Evolutionary conservation across 2,329 filamentous ascomycete genomes (phyloP).

Genomic region (Nannizziopsis arthrosporioides): DNA sequence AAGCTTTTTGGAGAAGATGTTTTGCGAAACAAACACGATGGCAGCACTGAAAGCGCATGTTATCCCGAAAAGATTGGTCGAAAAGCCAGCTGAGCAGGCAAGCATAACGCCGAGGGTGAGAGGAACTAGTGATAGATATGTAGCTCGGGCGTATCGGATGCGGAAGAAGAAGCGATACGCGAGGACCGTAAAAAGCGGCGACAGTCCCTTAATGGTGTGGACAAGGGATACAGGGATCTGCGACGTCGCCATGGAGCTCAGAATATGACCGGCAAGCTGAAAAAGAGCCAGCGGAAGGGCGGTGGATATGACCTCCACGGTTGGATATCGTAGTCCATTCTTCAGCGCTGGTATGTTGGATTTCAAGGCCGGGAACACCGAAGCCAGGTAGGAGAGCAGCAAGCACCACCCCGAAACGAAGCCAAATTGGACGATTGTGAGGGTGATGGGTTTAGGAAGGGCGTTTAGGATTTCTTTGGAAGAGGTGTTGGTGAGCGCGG

Average conservation of each 20-base stretch:
- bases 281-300: slow-evolving; percentile 88
- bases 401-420: slow-evolving; percentile 86
- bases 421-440: slow-evolving; percentile 86
- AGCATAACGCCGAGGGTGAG: slow-evolving; percentile 90
- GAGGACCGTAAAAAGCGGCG: slow-evolving; percentile 85
- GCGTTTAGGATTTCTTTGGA: slow-evolving; percentile 94
- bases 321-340: slow-evolving; percentile 71
- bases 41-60: slow-evolving; percentile 80
- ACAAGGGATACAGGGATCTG: slow-evolving; percentile 94
- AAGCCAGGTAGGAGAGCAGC: slow-evolving; percentile 63
- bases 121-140: slow-evolving; percentile 80
- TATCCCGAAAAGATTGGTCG: slow-evolving; percentile 81
- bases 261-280: slow-evolving; percentile 83
- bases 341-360: slow-evolving; percentile 64
- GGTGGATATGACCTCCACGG: slow-evolving; percentile 67
- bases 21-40: slow-evolving; percentile 91
- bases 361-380: slow-evolving; percentile 58
- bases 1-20: slow-evolving; percentile 94
- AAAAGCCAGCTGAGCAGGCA: slow-evolving; percentile 85
- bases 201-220: slow-evolving; percentile 96
- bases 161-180: slow-evolving; percentile 84
- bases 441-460: slow-evolving; percentile 77
- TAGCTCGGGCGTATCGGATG: slow-evolving; percentile 75
- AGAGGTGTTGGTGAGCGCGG: slow-evolving; percentile 90
- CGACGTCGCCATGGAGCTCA: slow-evolving; percentile 86